Evolutionary conservation across 106 monocot genomes (phyloP), one percentile per base, ranked within the genome.

Genomic region (Posidonia australis): DNA sequence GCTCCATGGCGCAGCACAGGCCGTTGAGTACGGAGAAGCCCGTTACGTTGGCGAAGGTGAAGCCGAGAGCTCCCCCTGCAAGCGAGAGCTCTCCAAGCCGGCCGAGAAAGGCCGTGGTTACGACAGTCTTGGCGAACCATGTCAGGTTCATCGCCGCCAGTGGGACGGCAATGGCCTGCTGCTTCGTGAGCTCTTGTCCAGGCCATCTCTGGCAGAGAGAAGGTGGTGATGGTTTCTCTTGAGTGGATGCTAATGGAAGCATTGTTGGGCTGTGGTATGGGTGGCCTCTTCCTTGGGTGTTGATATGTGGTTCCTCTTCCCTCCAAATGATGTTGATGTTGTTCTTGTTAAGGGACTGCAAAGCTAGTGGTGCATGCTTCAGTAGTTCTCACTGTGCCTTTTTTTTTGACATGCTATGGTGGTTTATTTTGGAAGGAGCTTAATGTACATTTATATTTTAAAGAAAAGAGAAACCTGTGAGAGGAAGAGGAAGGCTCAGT

Each of bases 1-100:
- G 87, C 51, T 92, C 92, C 87, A 87, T 84, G 54, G 84, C 84
- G 16, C 70, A 72, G 63, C 65, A 74, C 21, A 87, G 83, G 23
- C 82, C 87, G 0, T 44, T 67, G 10, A 87, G 70, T 2, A 87
- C 80, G 0, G 87, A 75, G 51, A 80, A 80, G 3, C 87, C 87
- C 0, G 87, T 83, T 64, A 87, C 87, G 52, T 87, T 87, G 57
- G 87, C 82, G 64, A 87, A 80, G 70, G 75, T 77, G 72, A 78
- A 78, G 27, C 80, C 87, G 7, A 87, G 78, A 0, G 72, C 72
- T 6, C 87, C 87, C 13, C 77, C 83, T 16, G 87, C 82, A 5
- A 87, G 67, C 41, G 71, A 54, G 17, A 78, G 69, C 29, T 71
- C 82, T 0, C 82, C 86, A 0, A 82, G 82, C 5, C 60, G 66